A percentile compares a stretch with the other conserved stretches of the same genome.
phyloP scores from a whole-genome alignment of 2,329 filamentous ascomycete species.

The Apiospora phragmitis region DNA sequence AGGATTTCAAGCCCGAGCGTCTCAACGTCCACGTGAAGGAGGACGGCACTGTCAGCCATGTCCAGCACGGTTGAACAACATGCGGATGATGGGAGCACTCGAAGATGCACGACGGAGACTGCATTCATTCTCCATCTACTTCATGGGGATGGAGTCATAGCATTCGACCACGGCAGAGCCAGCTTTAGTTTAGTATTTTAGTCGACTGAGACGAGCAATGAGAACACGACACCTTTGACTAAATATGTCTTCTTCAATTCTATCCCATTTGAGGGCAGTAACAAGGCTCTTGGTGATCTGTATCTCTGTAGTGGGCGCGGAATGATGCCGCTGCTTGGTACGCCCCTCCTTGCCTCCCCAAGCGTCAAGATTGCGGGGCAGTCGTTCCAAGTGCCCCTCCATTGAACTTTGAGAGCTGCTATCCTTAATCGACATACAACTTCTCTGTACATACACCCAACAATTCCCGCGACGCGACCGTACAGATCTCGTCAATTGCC shows the following conservation, averaged over 20 bases:
- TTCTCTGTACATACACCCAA: background rate
- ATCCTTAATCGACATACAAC: background rate
- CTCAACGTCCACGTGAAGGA: constrained; percentile 62
- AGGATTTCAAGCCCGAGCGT: constrained; percentile 53
- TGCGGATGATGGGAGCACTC: background rate
- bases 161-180: constrained; percentile 6
- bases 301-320: background rate
- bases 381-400: background rate
- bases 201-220: constrained; percentile 12
- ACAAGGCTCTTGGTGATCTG: background rate
- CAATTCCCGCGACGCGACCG: constrained; percentile 7
- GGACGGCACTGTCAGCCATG: constrained; percentile 61
- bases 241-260: background rate
- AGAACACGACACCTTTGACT: constrained; percentile 10
- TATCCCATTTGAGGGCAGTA: background rate
- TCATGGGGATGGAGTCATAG: background rate
- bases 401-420: constrained; percentile 1
- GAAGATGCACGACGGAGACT: background rate
- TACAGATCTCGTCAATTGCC: constrained; percentile 12
- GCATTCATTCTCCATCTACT: background rate
- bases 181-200: constrained; percentile 13
- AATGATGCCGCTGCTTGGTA: background rate
- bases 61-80: constrained; percentile 51
- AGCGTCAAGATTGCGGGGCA: background rate
- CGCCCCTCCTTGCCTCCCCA: background rate